These are phyloP conservation scores for Podaxis sp. DNA, from an alignment of 768 basidiomycete genomes.

Conservation along the genomic window DNA sequence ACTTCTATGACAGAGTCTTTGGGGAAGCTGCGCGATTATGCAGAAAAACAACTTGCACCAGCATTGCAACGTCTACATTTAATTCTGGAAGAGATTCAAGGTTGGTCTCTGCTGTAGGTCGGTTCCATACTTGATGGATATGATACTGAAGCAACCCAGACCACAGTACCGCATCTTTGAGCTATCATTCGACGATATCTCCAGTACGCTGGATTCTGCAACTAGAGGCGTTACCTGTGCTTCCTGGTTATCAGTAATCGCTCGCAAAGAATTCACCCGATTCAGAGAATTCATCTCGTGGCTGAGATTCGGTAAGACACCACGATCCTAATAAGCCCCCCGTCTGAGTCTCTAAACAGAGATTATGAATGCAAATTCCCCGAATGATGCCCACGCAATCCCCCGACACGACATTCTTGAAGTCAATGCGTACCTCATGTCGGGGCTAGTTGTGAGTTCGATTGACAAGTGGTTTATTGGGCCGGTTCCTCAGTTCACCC, in stretches of 20 bases:
- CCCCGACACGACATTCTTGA: conserved; percentile 74
- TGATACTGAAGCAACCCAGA: conserved; percentile 14
- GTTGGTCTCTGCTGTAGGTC: conserved; percentile 72
- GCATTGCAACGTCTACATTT: conserved; percentile 78
- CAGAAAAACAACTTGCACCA: conserved; percentile 68
- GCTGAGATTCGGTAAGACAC: conserved; percentile 65
- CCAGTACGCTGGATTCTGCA: conserved; percentile 50
- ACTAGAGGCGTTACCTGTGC: conserved; percentile 61
- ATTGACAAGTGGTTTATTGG: conserved; percentile 84
- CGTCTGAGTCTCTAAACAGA: conserved; percentile 30
- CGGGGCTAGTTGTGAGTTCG: conserved; percentile 63
- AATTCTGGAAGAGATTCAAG: conserved; percentile 73
- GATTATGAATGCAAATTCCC: conserved; percentile 50
- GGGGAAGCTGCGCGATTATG: conserved; percentile 69
- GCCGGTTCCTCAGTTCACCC: conserved; percentile 50
- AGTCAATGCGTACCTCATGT: conserved; percentile 77
- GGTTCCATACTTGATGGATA: conserved; percentile 7
- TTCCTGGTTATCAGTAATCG: conserved; percentile 66
- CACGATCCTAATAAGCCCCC: not conserved
- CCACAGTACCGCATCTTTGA: conserved; percentile 57
- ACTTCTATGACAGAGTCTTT: conserved; percentile 68
- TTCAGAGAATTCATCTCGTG: conserved; percentile 82
- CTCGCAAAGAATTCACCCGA: conserved; percentile 65
- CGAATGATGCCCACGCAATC: conserved; percentile 46
- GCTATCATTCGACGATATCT: conserved; percentile 49